These are phyloP conservation scores for Mycena venus DNA, from an alignment of 768 basidiomycete species.

Conservation along the genomic window DNA sequence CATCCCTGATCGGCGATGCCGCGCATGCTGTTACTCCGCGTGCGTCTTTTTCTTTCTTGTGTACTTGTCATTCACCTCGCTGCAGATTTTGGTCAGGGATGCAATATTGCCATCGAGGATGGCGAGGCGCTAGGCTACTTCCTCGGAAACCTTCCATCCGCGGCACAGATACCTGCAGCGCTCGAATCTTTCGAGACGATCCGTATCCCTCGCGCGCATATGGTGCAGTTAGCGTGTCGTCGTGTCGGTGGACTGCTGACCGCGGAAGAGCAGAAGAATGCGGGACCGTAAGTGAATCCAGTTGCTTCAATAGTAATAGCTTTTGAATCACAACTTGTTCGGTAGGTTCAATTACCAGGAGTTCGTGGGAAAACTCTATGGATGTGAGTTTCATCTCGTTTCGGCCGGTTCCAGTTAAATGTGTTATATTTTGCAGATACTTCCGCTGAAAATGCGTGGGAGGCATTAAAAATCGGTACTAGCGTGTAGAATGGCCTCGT, in stretches of 20 bases:
- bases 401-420: no score
- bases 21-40: slow-evolving; percentile 31
- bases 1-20: slow-evolving; percentile 30
- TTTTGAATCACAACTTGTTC: neutral
- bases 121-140: slow-evolving; percentile 49
- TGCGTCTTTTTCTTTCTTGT: neutral
- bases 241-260: slow-evolving; percentile 16
- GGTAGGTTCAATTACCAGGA: slow-evolving; percentile 7
- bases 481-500: no score
- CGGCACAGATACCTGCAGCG: slow-evolving; percentile 10
- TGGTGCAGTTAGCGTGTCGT: slow-evolving; percentile 29
- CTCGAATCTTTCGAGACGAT: slow-evolving; percentile 16
- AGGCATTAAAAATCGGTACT: neutral
- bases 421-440: no score
- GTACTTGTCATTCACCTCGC: no score
- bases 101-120: slow-evolving; percentile 50
- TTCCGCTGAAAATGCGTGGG: slow-evolving; percentile 13
- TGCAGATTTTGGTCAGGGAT: slow-evolving; percentile 40
- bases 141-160: slow-evolving; percentile 31
- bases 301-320: no score
- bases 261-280: slow-evolving; percentile 21
- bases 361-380: slow-evolving; percentile 23
- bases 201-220: slow-evolving; percentile 27
- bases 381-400: slow-evolving; percentile 5
- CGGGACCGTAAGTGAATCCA: slow-evolving; percentile 19